These are phyloP conservation scores for Sistotremastrum suecicum DNA, from an alignment of 768 basidiomycete species.

Conservation along the genomic window DNA sequence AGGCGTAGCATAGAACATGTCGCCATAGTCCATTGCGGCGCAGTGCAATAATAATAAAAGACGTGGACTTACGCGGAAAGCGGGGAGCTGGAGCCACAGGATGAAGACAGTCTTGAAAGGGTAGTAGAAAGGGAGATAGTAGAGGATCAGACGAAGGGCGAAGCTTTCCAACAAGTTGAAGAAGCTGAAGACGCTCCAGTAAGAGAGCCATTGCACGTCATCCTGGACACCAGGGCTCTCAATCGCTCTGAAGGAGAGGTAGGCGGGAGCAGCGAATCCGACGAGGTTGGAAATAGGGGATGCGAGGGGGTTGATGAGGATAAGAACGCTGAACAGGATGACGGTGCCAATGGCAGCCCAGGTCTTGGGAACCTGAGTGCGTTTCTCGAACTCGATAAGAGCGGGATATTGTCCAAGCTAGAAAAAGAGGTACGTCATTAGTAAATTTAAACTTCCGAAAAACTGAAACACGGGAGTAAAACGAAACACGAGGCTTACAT, in stretches of 20 bases:
- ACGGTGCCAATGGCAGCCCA: slow-evolving; percentile 70
- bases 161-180: slow-evolving; percentile 88
- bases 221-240: slow-evolving; percentile 74
- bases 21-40: neutral
- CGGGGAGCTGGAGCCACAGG: slow-evolving; percentile 83
- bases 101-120: slow-evolving; percentile 86
- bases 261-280: slow-evolving; percentile 90
- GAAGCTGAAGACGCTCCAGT: slow-evolving; percentile 92
- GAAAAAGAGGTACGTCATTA: slow-evolving; percentile 8
- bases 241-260: slow-evolving; percentile 89
- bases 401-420: slow-evolving; percentile 80
- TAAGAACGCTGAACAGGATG: slow-evolving; percentile 52
- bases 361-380: slow-evolving; percentile 87
- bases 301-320: slow-evolving; percentile 85
- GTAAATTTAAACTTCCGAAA: slow-evolving; percentile 1
- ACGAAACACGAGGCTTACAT: slow-evolving; percentile 40
- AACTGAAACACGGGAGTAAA: neutral
- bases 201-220: slow-evolving; percentile 93
- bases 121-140: slow-evolving; percentile 92
- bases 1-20: too few species aligned
- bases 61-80: slow-evolving; percentile 53
- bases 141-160: slow-evolving; percentile 69
- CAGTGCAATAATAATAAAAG: neutral
- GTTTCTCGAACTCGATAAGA: slow-evolving; percentile 71
- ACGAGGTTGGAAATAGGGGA: slow-evolving; percentile 87